A percentile compares a stretch with the other conserved stretches of the same genome.
phyloP scores from a whole-genome alignment of 441 rosid species.

The Gossypium gossypioides region DNA sequence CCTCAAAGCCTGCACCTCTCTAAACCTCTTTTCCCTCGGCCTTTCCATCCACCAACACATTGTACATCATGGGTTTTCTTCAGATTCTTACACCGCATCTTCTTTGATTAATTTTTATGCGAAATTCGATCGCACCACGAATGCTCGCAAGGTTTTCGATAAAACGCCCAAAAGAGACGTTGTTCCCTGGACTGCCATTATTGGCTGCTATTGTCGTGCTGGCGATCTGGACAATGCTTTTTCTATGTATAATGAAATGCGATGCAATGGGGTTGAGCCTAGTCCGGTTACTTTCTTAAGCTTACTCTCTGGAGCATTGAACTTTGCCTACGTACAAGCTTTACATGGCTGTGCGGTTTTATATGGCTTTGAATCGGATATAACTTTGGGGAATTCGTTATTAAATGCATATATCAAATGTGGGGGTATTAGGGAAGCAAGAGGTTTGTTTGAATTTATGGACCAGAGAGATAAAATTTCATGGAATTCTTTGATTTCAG shows the following conservation, averaged over 20 bases:
- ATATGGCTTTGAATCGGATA: conserved; percentile 35
- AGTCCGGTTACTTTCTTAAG: conserved; percentile 45
- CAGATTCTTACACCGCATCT: conserved; percentile 37
- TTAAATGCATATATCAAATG: conserved; percentile 40
- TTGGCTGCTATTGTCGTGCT: conserved; percentile 37
- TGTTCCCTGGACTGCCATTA: conserved; percentile 39
- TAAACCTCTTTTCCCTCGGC: conserved; percentile 33
- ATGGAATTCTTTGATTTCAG: conserved; percentile 45
- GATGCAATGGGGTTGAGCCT: conserved; percentile 30
- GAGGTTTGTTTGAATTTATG: conserved; percentile 37
- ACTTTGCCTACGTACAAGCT: conserved; percentile 30
- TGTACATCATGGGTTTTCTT: conserved; percentile 39
- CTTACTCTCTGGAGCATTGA: conserved; percentile 34
- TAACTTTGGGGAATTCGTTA: conserved; percentile 32
- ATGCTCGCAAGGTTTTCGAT: conserved; percentile 41
- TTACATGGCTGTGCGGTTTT: conserved; percentile 37
- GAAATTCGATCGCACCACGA: conserved; percentile 13
- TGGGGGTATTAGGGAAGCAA: conserved; percentile 30
- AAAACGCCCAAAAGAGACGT: conserved; percentile 34
- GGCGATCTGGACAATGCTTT: conserved; percentile 28
- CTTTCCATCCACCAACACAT: conserved; percentile 36
- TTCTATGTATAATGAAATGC: conserved; percentile 34
- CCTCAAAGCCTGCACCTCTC: conserved; percentile 46
- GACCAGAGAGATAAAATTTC: conserved; percentile 42
- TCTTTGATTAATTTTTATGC: conserved; percentile 43